Percentiles rank a stretch among this genome's conserved stretches.
Evolutionary conservation across 1,284 basidiomycete species (phyloP).

Genomic region (Ceratorhiza oryzae-sativae): DNA sequence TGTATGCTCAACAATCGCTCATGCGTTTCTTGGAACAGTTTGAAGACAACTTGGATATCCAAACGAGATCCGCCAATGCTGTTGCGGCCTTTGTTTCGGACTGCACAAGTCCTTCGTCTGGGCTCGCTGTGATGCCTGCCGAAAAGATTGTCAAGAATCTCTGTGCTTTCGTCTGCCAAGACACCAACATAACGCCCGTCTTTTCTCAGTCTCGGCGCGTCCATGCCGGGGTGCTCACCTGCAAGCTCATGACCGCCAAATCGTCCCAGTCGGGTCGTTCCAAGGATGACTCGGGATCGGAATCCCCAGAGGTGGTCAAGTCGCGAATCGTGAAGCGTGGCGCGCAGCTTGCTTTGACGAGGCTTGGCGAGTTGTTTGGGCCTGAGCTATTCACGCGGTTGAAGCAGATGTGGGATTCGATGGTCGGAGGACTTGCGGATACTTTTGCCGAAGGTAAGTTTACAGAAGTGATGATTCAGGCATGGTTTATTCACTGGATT

Average conservation of each 20-base stretch:
- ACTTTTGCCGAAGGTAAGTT: conserved; percentile 68
- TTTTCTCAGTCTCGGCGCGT: conserved; percentile 72
- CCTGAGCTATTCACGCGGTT: conserved; percentile 74
- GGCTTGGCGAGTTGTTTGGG: conserved; percentile 83
- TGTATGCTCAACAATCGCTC: not conserved
- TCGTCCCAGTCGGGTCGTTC: conserved; percentile 50
- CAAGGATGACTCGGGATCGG: conserved; percentile 55
- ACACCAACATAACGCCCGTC: conserved; percentile 86
- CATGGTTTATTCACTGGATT: conserved; percentile 50
- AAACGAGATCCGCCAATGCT: conserved; percentile 86
- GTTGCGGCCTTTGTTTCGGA: conserved; percentile 90
- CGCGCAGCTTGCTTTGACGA: conserved; percentile 82
- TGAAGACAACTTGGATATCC: conserved; percentile 89
- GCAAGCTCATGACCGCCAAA: conserved; percentile 57
- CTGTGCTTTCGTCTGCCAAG: conserved; percentile 95
- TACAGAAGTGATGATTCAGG: not conserved
- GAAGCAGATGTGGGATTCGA: conserved; percentile 94
- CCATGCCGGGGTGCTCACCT: conserved; percentile 79
- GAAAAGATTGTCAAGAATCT: conserved; percentile 99
- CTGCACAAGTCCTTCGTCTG: conserved; percentile 69
- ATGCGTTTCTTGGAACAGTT: conserved; percentile 60
- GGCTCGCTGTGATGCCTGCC: conserved; percentile 60
- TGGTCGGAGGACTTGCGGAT: conserved; percentile 78
- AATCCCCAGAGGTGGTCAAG: conserved; percentile 58
- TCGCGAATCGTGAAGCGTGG: conserved; percentile 70